Evolutionary conservation across 2,329 filamentous ascomycete species (phyloP).

Genomic region (Aureobasidium sp.): DNA sequence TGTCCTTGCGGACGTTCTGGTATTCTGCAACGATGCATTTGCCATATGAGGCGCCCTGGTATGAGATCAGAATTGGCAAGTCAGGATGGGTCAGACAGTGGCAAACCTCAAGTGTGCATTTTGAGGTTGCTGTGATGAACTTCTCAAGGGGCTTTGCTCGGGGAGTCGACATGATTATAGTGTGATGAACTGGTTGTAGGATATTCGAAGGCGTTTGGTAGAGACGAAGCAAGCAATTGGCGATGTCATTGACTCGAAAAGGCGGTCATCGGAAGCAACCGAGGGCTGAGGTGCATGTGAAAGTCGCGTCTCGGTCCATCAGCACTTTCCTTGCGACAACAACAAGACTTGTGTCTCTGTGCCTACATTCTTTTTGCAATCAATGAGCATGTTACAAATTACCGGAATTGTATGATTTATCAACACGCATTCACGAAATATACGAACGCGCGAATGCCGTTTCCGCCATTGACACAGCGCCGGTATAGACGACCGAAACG

Average conservation of each 20-base stretch:
- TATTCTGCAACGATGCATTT: conserved; percentile 89
- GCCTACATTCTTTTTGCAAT: not conserved
- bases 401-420: not conserved
- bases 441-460: conserved; percentile 5
- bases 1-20: conserved; percentile 81
- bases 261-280: not conserved
- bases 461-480: not conserved
- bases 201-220: not conserved
- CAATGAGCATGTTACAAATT: not conserved
- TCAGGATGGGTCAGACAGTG: no score
- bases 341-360: not conserved
- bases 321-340: not conserved
- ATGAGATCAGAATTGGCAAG: not conserved
- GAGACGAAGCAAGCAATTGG: not conserved
- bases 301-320: not conserved
- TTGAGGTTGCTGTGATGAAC: conserved; percentile 55
- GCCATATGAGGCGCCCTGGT: conserved; percentile 73
- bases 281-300: conserved; percentile 2
- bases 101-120: conserved; percentile 57
- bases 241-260: conserved; percentile 2
- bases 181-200: not conserved
- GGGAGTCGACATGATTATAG: conserved; percentile 25
- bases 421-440: not conserved
- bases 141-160: conserved; percentile 58
- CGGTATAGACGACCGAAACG: conserved; percentile 13